Evolutionary conservation across 2,329 filamentous ascomycete species (phyloP).

Genomic region (Didymella pinodella): DNA sequence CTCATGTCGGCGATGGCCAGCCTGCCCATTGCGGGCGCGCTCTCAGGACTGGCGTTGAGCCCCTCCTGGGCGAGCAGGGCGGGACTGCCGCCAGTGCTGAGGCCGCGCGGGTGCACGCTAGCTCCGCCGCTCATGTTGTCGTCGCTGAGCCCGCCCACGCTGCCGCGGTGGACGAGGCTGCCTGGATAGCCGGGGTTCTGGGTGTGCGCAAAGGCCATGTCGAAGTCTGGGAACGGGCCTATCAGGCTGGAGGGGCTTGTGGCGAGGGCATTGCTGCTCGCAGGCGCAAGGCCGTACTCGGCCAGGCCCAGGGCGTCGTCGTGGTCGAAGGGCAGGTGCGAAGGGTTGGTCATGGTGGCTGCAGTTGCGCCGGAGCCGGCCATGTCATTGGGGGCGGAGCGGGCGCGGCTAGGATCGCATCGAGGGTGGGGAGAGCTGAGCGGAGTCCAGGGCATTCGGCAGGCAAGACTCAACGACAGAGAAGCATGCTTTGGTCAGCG

Average conservation of each 20-base stretch:
- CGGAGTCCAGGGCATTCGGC: background rate
- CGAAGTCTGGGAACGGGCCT: constrained; percentile 44
- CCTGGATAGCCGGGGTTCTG: constrained; percentile 29
- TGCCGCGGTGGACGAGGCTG: constrained; percentile 39
- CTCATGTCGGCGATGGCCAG: constrained; percentile 43
- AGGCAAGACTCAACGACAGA: background rate
- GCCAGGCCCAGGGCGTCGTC: constrained; percentile 47
- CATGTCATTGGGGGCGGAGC: constrained; percentile 37
- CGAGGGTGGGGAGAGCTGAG: constrained; percentile 15
- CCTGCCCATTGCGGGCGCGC: constrained; percentile 40
- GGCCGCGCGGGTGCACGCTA: constrained; percentile 39
- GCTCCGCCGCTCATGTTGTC: constrained; percentile 39
- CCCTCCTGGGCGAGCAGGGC: constrained; percentile 40
- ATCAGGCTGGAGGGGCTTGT: constrained; percentile 37
- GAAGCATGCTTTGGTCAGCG: constrained; percentile 1
- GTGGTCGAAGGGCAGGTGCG: constrained; percentile 40
- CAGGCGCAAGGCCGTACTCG: constrained; percentile 47
- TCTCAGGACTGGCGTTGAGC: constrained; percentile 49
- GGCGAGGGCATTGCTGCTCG: constrained; percentile 17
- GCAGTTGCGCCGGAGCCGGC: constrained; percentile 39
- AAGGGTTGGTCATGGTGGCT: constrained; percentile 41
- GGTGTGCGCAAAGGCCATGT: constrained; percentile 39
- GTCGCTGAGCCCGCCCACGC: constrained; percentile 42
- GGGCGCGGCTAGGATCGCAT: constrained; percentile 34
- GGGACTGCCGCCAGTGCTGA: constrained; percentile 47